Conservation (phyloP, 1,284 basidiomycete genomes). For the Ceratobasidium sp. region DNA sequence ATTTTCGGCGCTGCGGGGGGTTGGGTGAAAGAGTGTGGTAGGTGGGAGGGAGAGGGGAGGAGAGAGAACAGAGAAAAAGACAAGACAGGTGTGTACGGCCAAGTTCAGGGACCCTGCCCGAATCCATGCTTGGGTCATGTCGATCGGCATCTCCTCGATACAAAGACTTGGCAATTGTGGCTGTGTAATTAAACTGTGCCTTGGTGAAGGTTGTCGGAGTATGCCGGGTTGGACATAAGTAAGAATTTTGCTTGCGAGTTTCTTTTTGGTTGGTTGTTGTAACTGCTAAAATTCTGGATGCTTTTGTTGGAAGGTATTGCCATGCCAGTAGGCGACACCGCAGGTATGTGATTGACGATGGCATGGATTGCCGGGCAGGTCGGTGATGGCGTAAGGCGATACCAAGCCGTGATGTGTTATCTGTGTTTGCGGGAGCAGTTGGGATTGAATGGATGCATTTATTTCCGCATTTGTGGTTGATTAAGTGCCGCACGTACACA, state of each 20-base stretch:
- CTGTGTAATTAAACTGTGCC: slow-evolving; percentile 1
- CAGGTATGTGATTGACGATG: background rate
- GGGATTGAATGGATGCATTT: background rate
- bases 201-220: background rate
- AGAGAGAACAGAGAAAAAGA: background rate
- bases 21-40: slow-evolving; percentile 7
- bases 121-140: slow-evolving; percentile 19
- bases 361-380: slow-evolving; percentile 7
- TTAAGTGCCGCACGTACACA: too few species aligned
- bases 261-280: too few species aligned
- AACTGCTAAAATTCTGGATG: too few species aligned
- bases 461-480: too few species aligned
- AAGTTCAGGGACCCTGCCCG: slow-evolving; percentile 18
- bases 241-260: background rate
- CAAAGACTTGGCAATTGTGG: slow-evolving; percentile 17
- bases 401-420: background rate
- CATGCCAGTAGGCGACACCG: too few species aligned
- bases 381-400: background rate
- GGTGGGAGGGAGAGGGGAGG: background rate
- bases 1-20: slow-evolving; percentile 2
- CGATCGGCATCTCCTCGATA: slow-evolving; percentile 1
- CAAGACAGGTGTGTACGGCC: background rate
- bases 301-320: too few species aligned
- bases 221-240: background rate
- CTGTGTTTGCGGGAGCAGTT: background rate